Evolutionary conservation across 495 filamentous ascomycete species (phyloP), one percentile per base, ranked within the genome.

Genomic region (Hypoxylon fragiforme): DNA sequence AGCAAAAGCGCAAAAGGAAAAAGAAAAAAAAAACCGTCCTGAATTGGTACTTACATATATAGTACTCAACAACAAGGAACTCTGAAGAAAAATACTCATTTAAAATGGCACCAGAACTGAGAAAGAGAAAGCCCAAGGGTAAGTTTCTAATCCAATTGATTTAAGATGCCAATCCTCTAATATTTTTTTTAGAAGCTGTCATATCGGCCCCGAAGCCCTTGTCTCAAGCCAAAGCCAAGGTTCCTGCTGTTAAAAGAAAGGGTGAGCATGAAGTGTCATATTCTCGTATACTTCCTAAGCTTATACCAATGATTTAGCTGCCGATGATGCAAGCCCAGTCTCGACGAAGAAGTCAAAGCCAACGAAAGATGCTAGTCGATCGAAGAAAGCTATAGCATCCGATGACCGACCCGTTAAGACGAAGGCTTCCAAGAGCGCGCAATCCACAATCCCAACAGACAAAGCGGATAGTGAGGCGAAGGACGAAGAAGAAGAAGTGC

Each of bases 81-180:
- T n/a, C n/a, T n/a, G n/a, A n/a, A n/a, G n/a, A n/a, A 16, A 40
- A 20, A 14, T 13, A 41, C n/a, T n/a, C n/a, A 20, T 32, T 13
- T 37, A 74, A 62, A 71, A 91, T 91, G 88, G 84, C 86, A 24
- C 80, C 84, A 44, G 86, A 86, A 64, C 76, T 80, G 51, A 85
- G 84, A 54, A 77, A 76, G 49, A 88, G 83, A 65, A 90, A 90
- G 75, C 78, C 85, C 66, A 91, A 89, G 77, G 80, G 88, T 88
- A 77, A 45, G 73, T 70, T 21, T 42, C 47, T 48, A 18, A 54
- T 54, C 24, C 13, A 18, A 15, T 44, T 36, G 18, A n/a, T 19
- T 19, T 34, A 22, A 0, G 22, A 11, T n/a, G 13, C 8, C 4
- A 36, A 37, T 53, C 3, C 15, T 2, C 40, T 54, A 31, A 50